Evolutionary conservation across 116 monocot species (phyloP).

Genomic region (Trichopus zeylanicus): DNA sequence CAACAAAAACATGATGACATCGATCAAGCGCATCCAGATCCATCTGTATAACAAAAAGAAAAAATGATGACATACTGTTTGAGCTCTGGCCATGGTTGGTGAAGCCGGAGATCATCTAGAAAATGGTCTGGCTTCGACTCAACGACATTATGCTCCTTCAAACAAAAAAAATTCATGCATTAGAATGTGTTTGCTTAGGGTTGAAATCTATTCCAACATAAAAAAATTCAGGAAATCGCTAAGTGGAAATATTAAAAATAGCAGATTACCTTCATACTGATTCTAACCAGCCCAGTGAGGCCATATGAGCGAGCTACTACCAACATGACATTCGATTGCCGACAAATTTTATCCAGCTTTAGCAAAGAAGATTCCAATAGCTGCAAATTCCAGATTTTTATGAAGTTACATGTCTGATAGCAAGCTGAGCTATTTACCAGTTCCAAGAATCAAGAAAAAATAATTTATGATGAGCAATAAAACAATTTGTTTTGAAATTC

Average conservation of each 20-base stretch:
- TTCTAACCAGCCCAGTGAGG: slow-evolving; percentile 79
- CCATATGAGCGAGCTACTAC: slow-evolving; percentile 89
- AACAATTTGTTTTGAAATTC: not conserved
- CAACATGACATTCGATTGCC: slow-evolving; percentile 68
- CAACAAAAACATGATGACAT: not conserved
- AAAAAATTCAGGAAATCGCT: not conserved
- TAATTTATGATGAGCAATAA: not conserved
- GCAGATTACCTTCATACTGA: slow-evolving; percentile 72
- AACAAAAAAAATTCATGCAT: not conserved
- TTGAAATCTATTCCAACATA: not conserved
- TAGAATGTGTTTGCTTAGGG: not conserved
- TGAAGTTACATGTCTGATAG: not conserved
- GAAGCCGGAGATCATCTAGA: slow-evolving; percentile 81
- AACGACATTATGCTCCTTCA: slow-evolving; percentile 78
- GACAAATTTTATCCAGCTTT: slow-evolving; percentile 88
- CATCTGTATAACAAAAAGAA: not conserved
- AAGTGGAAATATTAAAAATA: not conserved
- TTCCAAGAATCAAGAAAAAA: not conserved
- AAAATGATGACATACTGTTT: slow-evolving; percentile 48
- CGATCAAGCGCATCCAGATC: too few relatives aligned
- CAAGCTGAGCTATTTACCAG: not conserved
- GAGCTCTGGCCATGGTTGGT: slow-evolving; percentile 90
- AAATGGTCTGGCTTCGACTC: slow-evolving; percentile 97
- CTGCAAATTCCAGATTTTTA: slow-evolving; percentile 42
- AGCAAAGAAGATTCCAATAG: slow-evolving; percentile 65